A percentile compares a stretch with the other conserved stretches of the same genome.
These are phyloP conservation scores for Sporisorium exsertum DNA, from an alignment of 1,284 basidiomycete genomes.

Conservation along the genomic window DNA sequence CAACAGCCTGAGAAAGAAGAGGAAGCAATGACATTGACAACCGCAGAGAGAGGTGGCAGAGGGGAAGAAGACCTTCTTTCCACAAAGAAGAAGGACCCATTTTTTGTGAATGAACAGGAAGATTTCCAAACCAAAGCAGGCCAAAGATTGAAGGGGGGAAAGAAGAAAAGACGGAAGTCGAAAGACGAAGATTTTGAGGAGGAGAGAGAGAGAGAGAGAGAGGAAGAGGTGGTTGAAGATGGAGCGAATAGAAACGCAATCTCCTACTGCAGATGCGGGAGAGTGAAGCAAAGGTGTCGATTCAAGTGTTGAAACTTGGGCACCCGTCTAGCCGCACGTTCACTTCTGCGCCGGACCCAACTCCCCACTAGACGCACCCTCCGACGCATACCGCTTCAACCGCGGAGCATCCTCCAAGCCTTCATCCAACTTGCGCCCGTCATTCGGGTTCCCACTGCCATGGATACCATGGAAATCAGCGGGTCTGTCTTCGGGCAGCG, in stretches of 20 bases:
- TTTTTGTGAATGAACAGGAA: background rate
- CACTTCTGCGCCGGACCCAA: background rate
- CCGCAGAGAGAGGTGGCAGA: background rate
- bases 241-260: too few species aligned
- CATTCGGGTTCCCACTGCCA: conserved; percentile 56
- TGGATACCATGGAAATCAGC: conserved; percentile 47
- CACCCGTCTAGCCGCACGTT: too few species aligned
- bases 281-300: background rate
- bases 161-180: background rate
- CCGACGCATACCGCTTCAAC: conserved; percentile 9
- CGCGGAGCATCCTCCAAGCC: background rate
- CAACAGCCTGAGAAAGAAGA: background rate
- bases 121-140: background rate
- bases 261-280: background rate
- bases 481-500: conserved; percentile 60
- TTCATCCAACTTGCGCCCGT: conserved; percentile 50
- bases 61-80: background rate
- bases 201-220: background rate
- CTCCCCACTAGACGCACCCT: conserved; percentile 2
- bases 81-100: background rate
- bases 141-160: too few species aligned
- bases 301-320: conserved; percentile 14
- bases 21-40: background rate
- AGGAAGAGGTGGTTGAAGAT: too few species aligned
- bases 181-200: too few species aligned